Conservation (phyloP, 2,329 filamentous ascomycete genomes). For the Phyllosticta citribraziliensis region DNA sequence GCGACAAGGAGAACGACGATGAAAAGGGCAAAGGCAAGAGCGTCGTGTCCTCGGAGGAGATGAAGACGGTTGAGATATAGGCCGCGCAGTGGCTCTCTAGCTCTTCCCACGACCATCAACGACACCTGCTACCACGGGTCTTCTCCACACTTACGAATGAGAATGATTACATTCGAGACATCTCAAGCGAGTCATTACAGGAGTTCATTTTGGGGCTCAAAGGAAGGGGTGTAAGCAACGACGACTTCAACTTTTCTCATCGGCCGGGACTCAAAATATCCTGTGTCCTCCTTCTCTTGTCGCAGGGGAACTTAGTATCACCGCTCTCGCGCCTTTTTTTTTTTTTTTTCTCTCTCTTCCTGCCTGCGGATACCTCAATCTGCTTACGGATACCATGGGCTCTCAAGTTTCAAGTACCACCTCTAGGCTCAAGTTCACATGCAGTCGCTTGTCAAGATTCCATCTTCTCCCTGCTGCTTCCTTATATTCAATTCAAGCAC, state of each 20-base stretch:
- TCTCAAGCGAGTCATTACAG: not conserved
- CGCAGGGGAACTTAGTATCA: not conserved
- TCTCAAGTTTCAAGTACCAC: not conserved
- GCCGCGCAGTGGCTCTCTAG: not conserved
- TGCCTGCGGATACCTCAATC: not conserved
- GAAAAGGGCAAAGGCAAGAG: conserved; percentile 18
- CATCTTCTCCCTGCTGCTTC: not conserved
- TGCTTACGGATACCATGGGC: not conserved
- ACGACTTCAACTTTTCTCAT: not conserved
- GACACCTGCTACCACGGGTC: not conserved
- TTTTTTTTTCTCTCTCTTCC: not conserved
- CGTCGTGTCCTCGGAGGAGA: conserved; percentile 24
- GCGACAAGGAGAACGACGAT: conserved; percentile 27
- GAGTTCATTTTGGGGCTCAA: not conserved
- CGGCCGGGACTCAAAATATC: not conserved
- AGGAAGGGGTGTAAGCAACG: not conserved
- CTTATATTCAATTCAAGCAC: not conserved
- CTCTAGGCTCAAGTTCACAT: not conserved
- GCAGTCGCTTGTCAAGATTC: not conserved
- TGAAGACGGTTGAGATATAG: conserved; percentile 42
- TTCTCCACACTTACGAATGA: not conserved
- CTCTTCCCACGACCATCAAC: not conserved
- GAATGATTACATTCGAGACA: not conserved
- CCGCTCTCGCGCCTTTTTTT: not conserved
- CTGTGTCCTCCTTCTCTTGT: not conserved